Conservation (phyloP, 2,329 filamentous ascomycete species). For the Lizonia empirigonia region DNA sequence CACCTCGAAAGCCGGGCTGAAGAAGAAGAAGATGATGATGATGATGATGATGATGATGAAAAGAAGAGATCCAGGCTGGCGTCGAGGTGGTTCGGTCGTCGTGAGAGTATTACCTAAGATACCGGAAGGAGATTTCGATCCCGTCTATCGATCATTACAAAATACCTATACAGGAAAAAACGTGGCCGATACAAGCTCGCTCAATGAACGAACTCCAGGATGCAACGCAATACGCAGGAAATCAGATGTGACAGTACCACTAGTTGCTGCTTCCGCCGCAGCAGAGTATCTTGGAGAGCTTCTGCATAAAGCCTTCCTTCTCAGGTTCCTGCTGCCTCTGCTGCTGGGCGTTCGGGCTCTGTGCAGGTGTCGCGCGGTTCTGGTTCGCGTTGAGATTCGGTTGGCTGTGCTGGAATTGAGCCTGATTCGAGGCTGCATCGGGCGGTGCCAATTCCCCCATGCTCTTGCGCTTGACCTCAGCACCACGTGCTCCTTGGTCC, state of each 20-base stretch:
- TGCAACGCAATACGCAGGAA: constrained; percentile 38
- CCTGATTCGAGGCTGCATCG: constrained; percentile 82
- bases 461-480: constrained; percentile 68
- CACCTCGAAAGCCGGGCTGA: constrained; percentile 29
- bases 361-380: constrained; percentile 61
- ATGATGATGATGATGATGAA: constrained; percentile 33
- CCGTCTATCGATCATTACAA: constrained; percentile 51
- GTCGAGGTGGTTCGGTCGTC: constrained; percentile 36
- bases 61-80: constrained; percentile 37
- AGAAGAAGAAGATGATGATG: constrained; percentile 33
- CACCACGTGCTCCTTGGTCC: constrained; percentile 32
- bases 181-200: constrained; percentile 38
- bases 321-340: constrained; percentile 69
- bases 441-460: constrained; percentile 80
- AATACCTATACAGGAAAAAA: constrained; percentile 49
- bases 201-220: constrained; percentile 45
- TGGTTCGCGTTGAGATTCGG: constrained; percentile 70
- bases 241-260: constrained; percentile 21
- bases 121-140: constrained; percentile 43
- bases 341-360: constrained; percentile 56
- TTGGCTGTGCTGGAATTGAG: constrained; percentile 95
- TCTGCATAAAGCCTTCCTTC: constrained; percentile 76
- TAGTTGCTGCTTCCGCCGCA: constrained; percentile 61
- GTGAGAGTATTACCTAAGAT: constrained; percentile 45
- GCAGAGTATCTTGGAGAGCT: constrained; percentile 90